Base-by-base conservation (phyloP, 306 rosid genomes). In the Pyrus betulifolia region DNA sequence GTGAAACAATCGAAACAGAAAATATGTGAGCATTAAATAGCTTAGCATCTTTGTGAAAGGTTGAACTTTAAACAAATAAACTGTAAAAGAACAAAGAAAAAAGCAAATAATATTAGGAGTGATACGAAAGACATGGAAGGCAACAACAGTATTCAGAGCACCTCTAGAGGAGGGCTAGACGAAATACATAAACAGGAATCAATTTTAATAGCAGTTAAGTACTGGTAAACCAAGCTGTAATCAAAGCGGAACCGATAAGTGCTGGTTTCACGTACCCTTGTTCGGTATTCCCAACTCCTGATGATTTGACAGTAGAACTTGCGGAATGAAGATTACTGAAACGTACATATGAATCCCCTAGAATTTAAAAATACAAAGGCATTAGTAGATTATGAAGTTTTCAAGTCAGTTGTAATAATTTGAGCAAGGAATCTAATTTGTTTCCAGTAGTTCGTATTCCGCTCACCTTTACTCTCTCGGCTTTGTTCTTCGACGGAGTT, bases 311-410 rank as follows among this genome's bases (percentile, higher is more conserved):
- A 45, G 71, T 74, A 25, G 85, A 72, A 76, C 79, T 90, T 6
- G 88, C 67, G 64, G 89, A 83, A 80, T 57, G 75, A 69, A 65
- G 76, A 66, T 61, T 75, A 63, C 79, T 80, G 67, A 85, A 87
- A 81, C 86, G 85, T 70, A 85, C 90, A 86, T 67, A 87, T 66
- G 93, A 84, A 77, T 78, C 76, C 68, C 88, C 93, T 89, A 74
- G 23, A 66, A 78, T n/a, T 69, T 45, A 40, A 58, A 4, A 65
- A n/a, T n/a, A 66, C 35, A 52, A 40, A 55, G n/a, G 46, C 49
- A 14, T 70, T 18, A 73, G 40, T 25, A 4, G 52, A 60, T 38
- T 28, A 60, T 5, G 15, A 58, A 58, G 4, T 51, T 19, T 71
- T 55, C 17, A 6, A 71, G n/a, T 15, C 31, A 55, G 49, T 25